A percentile compares a stretch with the other conserved stretches of the same genome.
phyloP scores from a whole-genome alignment of 768 basidiomycete genomes.

The Ramaria sp. region DNA sequence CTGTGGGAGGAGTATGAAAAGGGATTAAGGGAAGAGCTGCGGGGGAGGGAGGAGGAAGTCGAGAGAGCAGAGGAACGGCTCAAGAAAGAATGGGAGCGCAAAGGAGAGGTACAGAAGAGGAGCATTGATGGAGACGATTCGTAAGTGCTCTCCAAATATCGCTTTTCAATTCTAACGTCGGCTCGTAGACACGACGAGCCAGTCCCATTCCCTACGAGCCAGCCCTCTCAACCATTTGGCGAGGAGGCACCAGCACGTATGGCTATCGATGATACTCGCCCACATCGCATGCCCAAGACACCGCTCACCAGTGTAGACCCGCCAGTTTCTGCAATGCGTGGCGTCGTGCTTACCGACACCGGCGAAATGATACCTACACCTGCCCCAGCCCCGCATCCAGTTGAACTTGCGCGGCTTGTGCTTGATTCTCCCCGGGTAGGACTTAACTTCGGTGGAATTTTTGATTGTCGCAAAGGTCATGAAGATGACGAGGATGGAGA shows the following conservation, averaged over 20 bases:
- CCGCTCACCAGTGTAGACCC: slow-evolving; percentile 1
- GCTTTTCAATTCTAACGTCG: neutral
- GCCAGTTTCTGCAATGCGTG: slow-evolving; percentile 31
- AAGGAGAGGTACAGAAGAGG: slow-evolving; percentile 30
- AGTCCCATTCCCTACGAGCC: slow-evolving; percentile 14
- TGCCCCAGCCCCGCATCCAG: slow-evolving; percentile 36
- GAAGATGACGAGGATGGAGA: slow-evolving; percentile 19
- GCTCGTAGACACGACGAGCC: slow-evolving; percentile 14
- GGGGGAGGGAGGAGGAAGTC: slow-evolving; percentile 51
- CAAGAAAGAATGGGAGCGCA: slow-evolving; percentile 26
- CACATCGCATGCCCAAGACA: neutral
- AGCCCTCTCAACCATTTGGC: slow-evolving; percentile 18
- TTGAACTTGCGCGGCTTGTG: slow-evolving; percentile 55
- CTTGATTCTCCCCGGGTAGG: slow-evolving; percentile 58
- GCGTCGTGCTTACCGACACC: slow-evolving; percentile 70
- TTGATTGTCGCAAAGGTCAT: slow-evolving; percentile 33
- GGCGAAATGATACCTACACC: slow-evolving; percentile 69
- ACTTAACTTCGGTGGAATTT: slow-evolving; percentile 69
- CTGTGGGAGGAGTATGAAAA: slow-evolving; percentile 59
- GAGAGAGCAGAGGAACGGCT: slow-evolving; percentile 47
- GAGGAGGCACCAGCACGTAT: slow-evolving; percentile 48
- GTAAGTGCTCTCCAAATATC: neutral
- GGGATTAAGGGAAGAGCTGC: slow-evolving; percentile 60
- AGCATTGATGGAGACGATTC: slow-evolving; percentile 15
- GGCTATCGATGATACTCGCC: slow-evolving; percentile 11